Evolutionary conservation across 2,329 filamentous ascomycete genomes (phyloP), one percentile per base, ranked within the genome.

Genomic region (Boeremia lycopersici): DNA sequence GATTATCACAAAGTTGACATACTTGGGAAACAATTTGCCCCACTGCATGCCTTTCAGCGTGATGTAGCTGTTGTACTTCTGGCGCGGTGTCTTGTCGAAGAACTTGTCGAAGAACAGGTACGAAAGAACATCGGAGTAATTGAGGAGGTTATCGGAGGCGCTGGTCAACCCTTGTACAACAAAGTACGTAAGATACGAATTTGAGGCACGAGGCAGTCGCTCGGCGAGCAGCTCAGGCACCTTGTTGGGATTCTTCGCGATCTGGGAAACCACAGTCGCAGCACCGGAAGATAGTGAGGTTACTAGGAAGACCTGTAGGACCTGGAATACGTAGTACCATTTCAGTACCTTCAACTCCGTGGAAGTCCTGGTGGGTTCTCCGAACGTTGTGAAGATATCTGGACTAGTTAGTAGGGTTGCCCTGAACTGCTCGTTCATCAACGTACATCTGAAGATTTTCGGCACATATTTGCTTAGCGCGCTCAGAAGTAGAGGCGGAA

Each of bases 171-270:
- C 96, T 75, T 98, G 95, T 2, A 99, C 85, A 29, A 98, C 86
- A 62, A 99, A 96, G 77, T 98, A 99, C 0, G 89, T 91, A 17
- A 98, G 88, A 75, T 97, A 99, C 71, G 98, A 96, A 77, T 96
- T 98, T 57, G 92, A 93, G 0, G 91, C 87, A 51, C 85, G 87
- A 15, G 95, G 95, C 6, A 99, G 81, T 54, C 90, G 89, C 13
- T 81, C 69, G 0, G 92, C 88, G 4, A 96, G 81, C 34, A 96
- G 76, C 0, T 72, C 76, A 0, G 91, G 85, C 6, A 86, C 84
- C 0, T 77, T 76, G 2, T 78, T 72, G 0, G 92, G 91, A 4
- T 91, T 65, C 0, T 86, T 34, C 12, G 86, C 78, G 42, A 96
- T 87, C 17, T 85, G 65, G 23, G 82, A 77, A 1, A 86, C 81